phyloP scores from a whole-genome alignment of 176 grass and related monocot genomes.

The Elymus sibiricus region DNA sequence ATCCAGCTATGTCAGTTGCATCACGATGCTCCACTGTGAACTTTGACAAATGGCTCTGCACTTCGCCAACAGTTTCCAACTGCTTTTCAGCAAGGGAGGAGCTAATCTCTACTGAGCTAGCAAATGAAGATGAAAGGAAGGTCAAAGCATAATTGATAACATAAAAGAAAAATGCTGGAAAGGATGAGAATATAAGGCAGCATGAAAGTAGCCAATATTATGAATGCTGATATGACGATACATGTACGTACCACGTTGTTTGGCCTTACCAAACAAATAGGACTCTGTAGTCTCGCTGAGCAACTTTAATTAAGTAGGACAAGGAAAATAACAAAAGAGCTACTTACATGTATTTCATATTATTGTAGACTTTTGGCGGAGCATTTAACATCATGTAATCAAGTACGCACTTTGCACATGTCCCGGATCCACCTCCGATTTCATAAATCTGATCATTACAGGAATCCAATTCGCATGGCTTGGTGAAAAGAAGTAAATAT shows the following conservation, averaged over 20 bases:
- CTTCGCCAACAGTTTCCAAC: constrained; percentile 79
- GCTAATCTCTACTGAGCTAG: constrained; percentile 97
- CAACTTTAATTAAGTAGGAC: not conserved
- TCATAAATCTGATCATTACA: constrained; percentile 79
- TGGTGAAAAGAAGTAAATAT: not conserved
- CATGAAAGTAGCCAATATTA: not conserved
- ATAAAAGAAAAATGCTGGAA: constrained; percentile 21
- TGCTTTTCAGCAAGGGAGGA: constrained; percentile 93
- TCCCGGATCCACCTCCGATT: constrained; percentile 95
- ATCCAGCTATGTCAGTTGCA: constrained; percentile 81
- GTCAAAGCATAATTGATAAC: constrained; percentile 34
- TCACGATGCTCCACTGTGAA: constrained; percentile 78
- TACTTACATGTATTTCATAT: constrained; percentile 91
- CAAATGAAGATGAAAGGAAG: constrained; percentile 39
- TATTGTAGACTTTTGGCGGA: constrained; percentile 85
- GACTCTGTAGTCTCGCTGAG: not conserved
- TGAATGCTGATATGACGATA: not conserved
- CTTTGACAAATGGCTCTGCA: constrained; percentile 84
- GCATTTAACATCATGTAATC: constrained; percentile 99
- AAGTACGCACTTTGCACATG: constrained; percentile 89
- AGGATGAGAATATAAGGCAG: not conserved
- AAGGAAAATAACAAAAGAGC: not conserved
- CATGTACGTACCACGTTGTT: not conserved
- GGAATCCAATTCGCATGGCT: not conserved
- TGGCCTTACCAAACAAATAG: not conserved